A percentile compares a stretch with the other conserved stretches of the same genome.
These are phyloP conservation scores for Penicillium sp. DNA, from an alignment of 2,329 filamentous ascomycete species.

Conservation along the genomic window DNA sequence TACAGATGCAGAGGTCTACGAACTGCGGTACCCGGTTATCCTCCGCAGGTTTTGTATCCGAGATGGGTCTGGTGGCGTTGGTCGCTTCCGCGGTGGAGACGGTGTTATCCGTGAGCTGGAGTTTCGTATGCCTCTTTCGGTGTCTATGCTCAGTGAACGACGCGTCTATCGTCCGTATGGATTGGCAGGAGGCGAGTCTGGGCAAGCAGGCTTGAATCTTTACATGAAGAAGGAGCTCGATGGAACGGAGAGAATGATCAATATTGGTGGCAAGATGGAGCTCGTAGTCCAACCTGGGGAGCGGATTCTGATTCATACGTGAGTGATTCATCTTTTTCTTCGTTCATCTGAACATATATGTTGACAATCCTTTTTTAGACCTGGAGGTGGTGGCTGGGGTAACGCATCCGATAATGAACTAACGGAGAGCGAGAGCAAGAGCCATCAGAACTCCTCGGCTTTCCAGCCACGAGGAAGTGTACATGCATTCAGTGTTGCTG, in stretches of 20 bases:
- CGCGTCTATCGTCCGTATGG: slow-evolving; percentile 19
- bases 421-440: background rate
- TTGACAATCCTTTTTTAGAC: slow-evolving; percentile 7
- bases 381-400: slow-evolving; percentile 18
- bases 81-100: slow-evolving; percentile 67
- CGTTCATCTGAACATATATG: background rate
- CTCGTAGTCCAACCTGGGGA: slow-evolving; percentile 30
- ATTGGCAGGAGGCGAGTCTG: slow-evolving; percentile 75
- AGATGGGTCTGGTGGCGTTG: slow-evolving; percentile 61
- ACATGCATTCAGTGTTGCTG: slow-evolving; percentile 10
- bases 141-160: slow-evolving; percentile 24
- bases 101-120: slow-evolving; percentile 80
- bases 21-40: slow-evolving; percentile 72
- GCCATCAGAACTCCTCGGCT: background rate
- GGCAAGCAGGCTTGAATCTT: slow-evolving; percentile 71
- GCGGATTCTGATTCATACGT: slow-evolving; percentile 32
- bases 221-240: slow-evolving; percentile 58
- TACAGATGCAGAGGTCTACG: slow-evolving; percentile 78
- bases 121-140: slow-evolving; percentile 49
- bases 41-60: slow-evolving; percentile 68
- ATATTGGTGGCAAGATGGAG: slow-evolving; percentile 26
- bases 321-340: background rate
- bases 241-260: slow-evolving; percentile 17
- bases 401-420: background rate
- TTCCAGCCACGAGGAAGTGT: slow-evolving; percentile 13